A percentile compares a stretch with the other conserved stretches of the same genome.
phyloP scores from a whole-genome alignment of 495 filamentous ascomycete genomes.

The Thermothielavioides terrestris region DNA sequence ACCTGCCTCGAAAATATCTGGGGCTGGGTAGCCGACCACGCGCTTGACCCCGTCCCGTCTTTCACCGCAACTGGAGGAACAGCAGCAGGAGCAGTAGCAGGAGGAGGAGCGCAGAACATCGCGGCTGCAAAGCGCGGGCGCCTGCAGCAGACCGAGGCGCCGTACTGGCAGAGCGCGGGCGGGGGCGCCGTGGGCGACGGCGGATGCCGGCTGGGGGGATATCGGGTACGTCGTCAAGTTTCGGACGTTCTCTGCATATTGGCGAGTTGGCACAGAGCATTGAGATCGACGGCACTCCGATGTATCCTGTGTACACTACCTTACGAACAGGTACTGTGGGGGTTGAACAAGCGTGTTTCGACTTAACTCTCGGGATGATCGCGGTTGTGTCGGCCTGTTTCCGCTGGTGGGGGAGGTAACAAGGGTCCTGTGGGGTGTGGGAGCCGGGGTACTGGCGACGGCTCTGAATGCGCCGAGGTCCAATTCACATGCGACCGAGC shows the following conservation, averaged over 20 bases:
- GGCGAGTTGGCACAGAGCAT: conserved; percentile 22
- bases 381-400: no score
- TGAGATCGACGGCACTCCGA: no score
- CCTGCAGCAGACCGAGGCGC: conserved; percentile 62
- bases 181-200: conserved; percentile 17
- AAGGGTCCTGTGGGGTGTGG: not conserved
- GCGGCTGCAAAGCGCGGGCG: conserved; percentile 53
- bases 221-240: conserved; percentile 34
- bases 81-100: conserved; percentile 53
- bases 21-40: conserved; percentile 48
- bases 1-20: conserved; percentile 51
- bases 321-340: no score
- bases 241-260: conserved; percentile 35
- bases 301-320: no score
- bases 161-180: conserved; percentile 57
- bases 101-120: conserved; percentile 56
- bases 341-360: no score
- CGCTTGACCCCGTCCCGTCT: conserved; percentile 31
- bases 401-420: conserved; percentile 13
- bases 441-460: not conserved
- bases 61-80: no score
- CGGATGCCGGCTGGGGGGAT: conserved; percentile 9
- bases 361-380: no score
- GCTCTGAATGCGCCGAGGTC: conserved; percentile 24
- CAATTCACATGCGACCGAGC: conserved; percentile 22